These are phyloP conservation scores for Moesziomyces parantarcticus DNA, from an alignment of 1,284 basidiomycete species.

Conservation along the genomic window DNA sequence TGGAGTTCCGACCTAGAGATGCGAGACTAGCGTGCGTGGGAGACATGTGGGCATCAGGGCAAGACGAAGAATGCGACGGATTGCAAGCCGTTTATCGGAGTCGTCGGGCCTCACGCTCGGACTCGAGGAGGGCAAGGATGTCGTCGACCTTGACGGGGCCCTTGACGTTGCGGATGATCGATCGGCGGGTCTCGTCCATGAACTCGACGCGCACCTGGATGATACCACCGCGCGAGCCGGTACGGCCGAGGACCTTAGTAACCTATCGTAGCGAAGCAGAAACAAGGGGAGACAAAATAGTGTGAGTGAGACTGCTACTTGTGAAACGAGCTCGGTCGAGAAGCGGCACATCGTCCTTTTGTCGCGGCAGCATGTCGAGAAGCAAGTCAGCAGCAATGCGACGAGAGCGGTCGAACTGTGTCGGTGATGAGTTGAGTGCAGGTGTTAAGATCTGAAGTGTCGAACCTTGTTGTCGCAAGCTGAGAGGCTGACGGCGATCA, in stretches of 20 bases:
- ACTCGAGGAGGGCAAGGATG: slow-evolving; percentile 96
- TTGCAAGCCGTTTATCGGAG: slow-evolving; percentile 41
- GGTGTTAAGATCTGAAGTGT: no score
- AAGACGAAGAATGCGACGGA: neutral
- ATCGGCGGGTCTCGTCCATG: slow-evolving; percentile 95
- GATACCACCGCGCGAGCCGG: slow-evolving; percentile 98
- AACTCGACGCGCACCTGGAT: slow-evolving; percentile 99
- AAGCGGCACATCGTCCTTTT: neutral
- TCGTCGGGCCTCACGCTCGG: slow-evolving; percentile 97
- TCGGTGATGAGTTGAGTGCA: no score
- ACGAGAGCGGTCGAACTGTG: no score
- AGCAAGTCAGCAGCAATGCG: no score
- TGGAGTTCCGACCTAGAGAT: slow-evolving; percentile 42
- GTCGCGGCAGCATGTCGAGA: slow-evolving; percentile 1
- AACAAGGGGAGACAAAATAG: slow-evolving; percentile 3
- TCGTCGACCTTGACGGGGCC: slow-evolving; percentile 96
- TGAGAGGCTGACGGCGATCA: no score
- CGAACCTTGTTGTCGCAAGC: no score
- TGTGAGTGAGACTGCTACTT: slow-evolving; percentile 20
- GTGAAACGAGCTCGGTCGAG: neutral
- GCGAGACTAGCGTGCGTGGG: neutral
- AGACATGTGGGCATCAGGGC: neutral
- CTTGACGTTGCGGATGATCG: slow-evolving; percentile 99
- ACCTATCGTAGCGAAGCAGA: slow-evolving; percentile 48
- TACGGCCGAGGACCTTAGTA: slow-evolving; percentile 91